Base-by-base conservation (phyloP, 1,284 basidiomycete genomes). In the Ganoderma resinaceum region DNA sequence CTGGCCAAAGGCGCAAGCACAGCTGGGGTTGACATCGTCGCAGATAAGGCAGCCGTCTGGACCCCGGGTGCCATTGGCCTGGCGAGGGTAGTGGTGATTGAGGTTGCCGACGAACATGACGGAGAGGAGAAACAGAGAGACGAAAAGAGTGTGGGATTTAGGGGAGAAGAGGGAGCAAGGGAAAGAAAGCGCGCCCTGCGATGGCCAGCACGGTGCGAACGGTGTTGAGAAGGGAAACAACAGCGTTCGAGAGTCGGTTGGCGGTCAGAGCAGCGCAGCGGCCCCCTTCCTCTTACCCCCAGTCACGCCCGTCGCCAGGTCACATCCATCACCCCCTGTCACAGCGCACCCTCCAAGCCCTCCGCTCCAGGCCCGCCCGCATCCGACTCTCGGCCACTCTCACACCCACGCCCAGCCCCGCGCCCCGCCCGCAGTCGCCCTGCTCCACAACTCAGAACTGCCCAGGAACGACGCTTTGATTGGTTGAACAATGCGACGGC, bases 1-100 rank as follows among this genome's bases (percentile, higher is more conserved):
- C 79, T 92, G 79, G 76, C 83, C 81, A 16, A 84, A 69, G 57
- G 79, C 75, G 74, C 91, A 93, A 66, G 80, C 81, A 78, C 91
- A 92, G 52, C 74, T 72, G 0, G 86, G 83, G 4, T 82, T 78
- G 20, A 82, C 80, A 53, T 76, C 63, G 14, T 75, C 70, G 71
- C 82, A 84, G 26, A 70, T 60, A 64, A 78, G 67, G 72, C 82
- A 82, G 59, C 62, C 70, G 60, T 73, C 70, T 52, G 70, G 23
- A 49, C 65, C 72, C 55, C 67, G 69, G 67, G 67, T 63, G 63
- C 67, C 68, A 20, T 66, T 66, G 18, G 67, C 69, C 60, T 76
- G 71, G 78, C 78, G 49, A 81, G 79, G 75, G 85, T 87, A 76
- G 40, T 86, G 79, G 69, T 87, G 63, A 63, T 61, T 65, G 82